Evolutionary conservation across 352 stramenopile species (phyloP), one percentile per base, ranked within the genome.

Genomic region (Thalassiosira exigua): DNA sequence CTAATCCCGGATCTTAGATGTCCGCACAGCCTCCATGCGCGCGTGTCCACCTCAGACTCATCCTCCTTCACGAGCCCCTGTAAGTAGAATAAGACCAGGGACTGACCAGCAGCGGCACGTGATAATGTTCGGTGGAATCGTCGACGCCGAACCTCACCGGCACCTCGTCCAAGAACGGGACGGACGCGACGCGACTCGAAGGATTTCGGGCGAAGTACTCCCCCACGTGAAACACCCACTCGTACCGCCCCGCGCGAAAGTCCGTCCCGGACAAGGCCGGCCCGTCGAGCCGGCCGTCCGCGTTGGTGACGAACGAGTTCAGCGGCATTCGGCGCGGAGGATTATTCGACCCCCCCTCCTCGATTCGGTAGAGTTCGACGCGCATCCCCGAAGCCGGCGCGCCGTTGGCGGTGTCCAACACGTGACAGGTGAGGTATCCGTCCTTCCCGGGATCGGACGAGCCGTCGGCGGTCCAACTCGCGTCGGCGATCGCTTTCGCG

Each of bases 81-180:
- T 95, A 95, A 14, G 90, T 95, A 1, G 85, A 92, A 79, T 90
- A 95, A 26, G 75, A 84, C 87, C 88, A 95, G 50, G 90, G 90
- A 75, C 84, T 93, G 22, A 90, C 88, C 46, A 95, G 66, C 32
- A 95, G 69, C 4, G 90, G 90, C 11, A 95, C 90, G 79, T 95
- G 90, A 79, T 95, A 95, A 71, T 95, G 90, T 61, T 91, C 86
- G 19, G 91, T 90, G 1, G 90, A 88, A 86, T 95, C 90, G 79
- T 95, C 90, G 67, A 95, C 86, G 17, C 90, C 90, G 79, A 95
- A 95, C 52, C 81, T 77, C 54, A 94, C 46, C 0, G 88, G 90
- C 39, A 95, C 84, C 0, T 83, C 69, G 78, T 91, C 81, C 56
- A 95, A 80, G 77, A 95, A 95, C 9, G 90, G 90, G n/a, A 73